Conservation (phyloP, 768 basidiomycete species). For the Dictyophora rubrovolvata region DNA sequence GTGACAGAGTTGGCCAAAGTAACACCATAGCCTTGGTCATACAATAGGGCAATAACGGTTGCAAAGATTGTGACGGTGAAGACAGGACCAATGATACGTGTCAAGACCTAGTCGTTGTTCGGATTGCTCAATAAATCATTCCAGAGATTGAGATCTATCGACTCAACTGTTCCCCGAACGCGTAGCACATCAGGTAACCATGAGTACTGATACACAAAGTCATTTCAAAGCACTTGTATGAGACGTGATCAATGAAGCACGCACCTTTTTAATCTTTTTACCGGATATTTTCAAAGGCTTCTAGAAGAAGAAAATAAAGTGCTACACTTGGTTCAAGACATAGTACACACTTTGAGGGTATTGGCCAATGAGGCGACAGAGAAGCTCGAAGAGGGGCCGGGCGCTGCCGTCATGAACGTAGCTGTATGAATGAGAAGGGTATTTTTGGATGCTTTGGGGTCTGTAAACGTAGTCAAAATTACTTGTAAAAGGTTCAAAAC, state of each 20-base stretch:
- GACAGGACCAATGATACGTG: slow-evolving; percentile 69
- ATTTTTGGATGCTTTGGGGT: too few species aligned
- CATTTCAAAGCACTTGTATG: neutral
- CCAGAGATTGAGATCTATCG: neutral
- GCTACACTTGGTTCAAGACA: neutral
- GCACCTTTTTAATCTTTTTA: neutral
- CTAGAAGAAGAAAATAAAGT: slow-evolving; percentile 1
- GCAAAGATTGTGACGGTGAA: slow-evolving; percentile 76
- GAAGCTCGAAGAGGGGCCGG: neutral
- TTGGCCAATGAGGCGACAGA: neutral
- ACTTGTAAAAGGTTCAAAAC: too few species aligned
- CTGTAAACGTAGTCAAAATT: too few species aligned
- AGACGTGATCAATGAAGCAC: neutral
- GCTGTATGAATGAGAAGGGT: neutral
- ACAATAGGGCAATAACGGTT: slow-evolving; percentile 46
- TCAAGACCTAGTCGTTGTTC: slow-evolving; percentile 45
- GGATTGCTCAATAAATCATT: slow-evolving; percentile 7
- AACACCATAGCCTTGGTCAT: slow-evolving; percentile 46
- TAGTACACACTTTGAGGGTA: slow-evolving; percentile 1
- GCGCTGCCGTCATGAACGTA: neutral
- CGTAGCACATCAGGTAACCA: slow-evolving; percentile 87
- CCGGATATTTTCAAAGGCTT: slow-evolving; percentile 2
- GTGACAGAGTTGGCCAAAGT: slow-evolving; percentile 75
- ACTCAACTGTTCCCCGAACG: slow-evolving; percentile 66
- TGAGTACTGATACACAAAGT: slow-evolving; percentile 45